Evolutionary conservation across 768 basidiomycete species (phyloP).

Genomic region (button mushroom (Agaricus bisporus)): DNA sequence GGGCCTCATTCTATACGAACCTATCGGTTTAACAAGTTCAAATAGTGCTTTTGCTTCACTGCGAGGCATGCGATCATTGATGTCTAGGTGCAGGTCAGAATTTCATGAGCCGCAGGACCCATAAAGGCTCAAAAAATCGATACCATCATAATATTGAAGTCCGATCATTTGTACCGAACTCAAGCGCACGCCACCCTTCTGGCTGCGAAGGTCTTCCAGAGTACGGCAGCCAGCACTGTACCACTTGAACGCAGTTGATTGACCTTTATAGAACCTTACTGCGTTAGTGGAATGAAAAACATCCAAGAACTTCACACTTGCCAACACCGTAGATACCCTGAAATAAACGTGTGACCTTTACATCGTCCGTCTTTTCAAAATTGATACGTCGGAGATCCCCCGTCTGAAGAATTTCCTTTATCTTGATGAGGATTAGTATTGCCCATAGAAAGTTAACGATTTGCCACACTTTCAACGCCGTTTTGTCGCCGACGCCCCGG

Average conservation of each 20-base stretch:
- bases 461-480: constrained; percentile 56
- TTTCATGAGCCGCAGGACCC: not conserved
- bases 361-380: constrained; percentile 62
- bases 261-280: constrained; percentile 34
- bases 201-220: constrained; percentile 61
- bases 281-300: not conserved
- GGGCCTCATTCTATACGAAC: constrained; percentile 28
- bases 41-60: constrained; percentile 73
- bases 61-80: constrained; percentile 82
- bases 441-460: not conserved
- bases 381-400: constrained; percentile 64
- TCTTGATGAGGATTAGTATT: constrained; percentile 33
- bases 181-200: constrained; percentile 58
- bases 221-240: constrained; percentile 72
- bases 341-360: constrained; percentile 51
- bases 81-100: constrained; percentile 40
- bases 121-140: constrained; percentile 10
- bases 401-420: constrained; percentile 75
- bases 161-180: constrained; percentile 61
- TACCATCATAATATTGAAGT: constrained; percentile 64
- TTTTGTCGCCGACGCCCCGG: constrained; percentile 65
- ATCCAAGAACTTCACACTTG: constrained; percentile 24
- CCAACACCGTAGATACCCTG: constrained; percentile 87
- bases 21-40: constrained; percentile 62
- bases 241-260: constrained; percentile 63